Conservation (phyloP, 2,329 filamentous ascomycete species). For the Sclerotinia spermophila region DNA sequence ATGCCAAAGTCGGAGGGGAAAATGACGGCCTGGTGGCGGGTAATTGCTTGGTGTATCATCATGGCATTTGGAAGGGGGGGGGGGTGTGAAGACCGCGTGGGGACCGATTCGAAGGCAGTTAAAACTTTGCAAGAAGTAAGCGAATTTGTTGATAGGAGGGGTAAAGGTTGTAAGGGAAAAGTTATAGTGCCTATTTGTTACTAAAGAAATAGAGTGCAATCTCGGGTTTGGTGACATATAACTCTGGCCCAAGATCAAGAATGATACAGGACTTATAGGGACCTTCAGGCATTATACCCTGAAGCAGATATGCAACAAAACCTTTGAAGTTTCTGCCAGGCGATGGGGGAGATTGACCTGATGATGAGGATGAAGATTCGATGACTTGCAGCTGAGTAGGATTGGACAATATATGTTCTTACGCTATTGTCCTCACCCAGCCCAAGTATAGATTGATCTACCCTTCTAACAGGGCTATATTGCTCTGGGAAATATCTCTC, state of each 20-base stretch:
- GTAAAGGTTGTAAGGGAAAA: background rate
- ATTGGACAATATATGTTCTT: background rate
- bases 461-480: background rate
- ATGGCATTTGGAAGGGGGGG: background rate
- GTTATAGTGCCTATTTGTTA: background rate
- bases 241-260: background rate
- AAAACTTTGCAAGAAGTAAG: background rate
- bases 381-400: background rate
- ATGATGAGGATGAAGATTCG: background rate
- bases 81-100: background rate
- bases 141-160: background rate
- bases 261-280: background rate
- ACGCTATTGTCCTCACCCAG: background rate
- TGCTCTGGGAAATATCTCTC: background rate
- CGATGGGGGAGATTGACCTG: background rate
- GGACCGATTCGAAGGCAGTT: background rate
- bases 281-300: background rate
- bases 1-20: background rate
- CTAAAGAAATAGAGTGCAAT: background rate
- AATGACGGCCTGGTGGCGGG: background rate
- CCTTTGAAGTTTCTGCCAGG: background rate
- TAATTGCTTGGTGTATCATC: background rate
- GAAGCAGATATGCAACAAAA: slow-evolving; percentile 14
- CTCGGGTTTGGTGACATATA: background rate
- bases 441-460: background rate